These are phyloP conservation scores for Ophiostoma sp. DNA, from an alignment of 2,329 filamentous ascomycete genomes.

Conservation along the genomic window DNA sequence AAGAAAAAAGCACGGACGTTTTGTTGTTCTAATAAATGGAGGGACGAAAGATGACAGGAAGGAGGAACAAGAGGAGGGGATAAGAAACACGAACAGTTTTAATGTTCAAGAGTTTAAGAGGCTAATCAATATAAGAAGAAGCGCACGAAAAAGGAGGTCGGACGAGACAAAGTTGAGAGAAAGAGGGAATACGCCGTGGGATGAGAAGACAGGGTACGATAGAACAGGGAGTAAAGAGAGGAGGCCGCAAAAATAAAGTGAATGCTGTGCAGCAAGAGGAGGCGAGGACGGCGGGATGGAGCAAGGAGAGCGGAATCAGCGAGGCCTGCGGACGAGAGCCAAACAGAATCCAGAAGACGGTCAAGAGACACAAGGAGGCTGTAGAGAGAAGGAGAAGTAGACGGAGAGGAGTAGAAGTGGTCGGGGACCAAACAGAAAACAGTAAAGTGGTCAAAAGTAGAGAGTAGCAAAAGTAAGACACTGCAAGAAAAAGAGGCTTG, in stretches of 20 bases:
- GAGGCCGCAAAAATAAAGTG: background rate
- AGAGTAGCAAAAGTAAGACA: conserved; percentile 1
- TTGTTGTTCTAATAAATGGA: background rate
- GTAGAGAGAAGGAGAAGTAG: background rate
- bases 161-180: background rate
- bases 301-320: background rate
- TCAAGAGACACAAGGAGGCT: conserved; percentile 2
- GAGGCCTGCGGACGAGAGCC: background rate
- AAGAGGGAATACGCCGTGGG: background rate
- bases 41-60: background rate
- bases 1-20: conserved; percentile 1
- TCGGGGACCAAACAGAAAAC: background rate
- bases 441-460: background rate
- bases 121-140: background rate
- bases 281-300: conserved; percentile 3
- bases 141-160: background rate
- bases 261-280: conserved; percentile 7
- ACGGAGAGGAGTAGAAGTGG: background rate
- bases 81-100: background rate
- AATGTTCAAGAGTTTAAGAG: background rate
- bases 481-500: conserved; percentile 5
- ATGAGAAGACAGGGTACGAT: background rate
- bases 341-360: background rate
- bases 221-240: background rate
- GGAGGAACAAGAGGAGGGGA: background rate